Percentiles rank a stretch among this genome's conserved stretches.
These are phyloP conservation scores for Tinospora cordifolia DNA, from an alignment of 164 flowering plant genomes.

Conservation along the genomic window DNA sequence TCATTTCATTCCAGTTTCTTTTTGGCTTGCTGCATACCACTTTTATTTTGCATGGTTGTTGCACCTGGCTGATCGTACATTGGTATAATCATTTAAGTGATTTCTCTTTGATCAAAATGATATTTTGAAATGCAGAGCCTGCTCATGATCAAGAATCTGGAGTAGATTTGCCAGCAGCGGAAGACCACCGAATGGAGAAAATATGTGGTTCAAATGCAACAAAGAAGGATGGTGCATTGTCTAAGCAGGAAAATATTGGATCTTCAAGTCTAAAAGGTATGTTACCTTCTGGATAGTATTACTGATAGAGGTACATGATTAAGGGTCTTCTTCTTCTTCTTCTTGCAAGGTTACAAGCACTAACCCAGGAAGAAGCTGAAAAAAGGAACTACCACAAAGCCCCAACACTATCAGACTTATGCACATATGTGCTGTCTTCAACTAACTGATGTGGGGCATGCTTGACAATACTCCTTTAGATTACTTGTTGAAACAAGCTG, in stretches of 20 bases:
- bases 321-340: too few relatives aligned
- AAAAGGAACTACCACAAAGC: too few relatives aligned
- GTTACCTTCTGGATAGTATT: background rate
- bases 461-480: too few relatives aligned
- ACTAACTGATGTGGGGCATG: too few relatives aligned
- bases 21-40: background rate
- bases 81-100: background rate
- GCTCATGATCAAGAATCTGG: constrained; percentile 19
- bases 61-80: background rate
- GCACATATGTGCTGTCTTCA: too few relatives aligned
- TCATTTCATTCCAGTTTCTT: background rate
- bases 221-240: constrained; percentile 10
- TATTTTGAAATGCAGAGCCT: constrained; percentile 16
- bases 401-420: too few relatives aligned
- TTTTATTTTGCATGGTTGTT: background rate
- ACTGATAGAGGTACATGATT: background rate
- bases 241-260: constrained; percentile 14
- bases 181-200: constrained; percentile 15
- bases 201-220: constrained; percentile 13
- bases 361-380: too few relatives aligned
- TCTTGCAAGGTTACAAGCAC: too few relatives aligned
- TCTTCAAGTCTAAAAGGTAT: constrained; percentile 19
- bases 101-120: background rate
- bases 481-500: too few relatives aligned
- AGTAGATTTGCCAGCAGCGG: constrained; percentile 15